These are phyloP conservation scores for Komagataella ulmi DNA, from an alignment of 805 yeast genomes.

Conservation along the genomic window DNA sequence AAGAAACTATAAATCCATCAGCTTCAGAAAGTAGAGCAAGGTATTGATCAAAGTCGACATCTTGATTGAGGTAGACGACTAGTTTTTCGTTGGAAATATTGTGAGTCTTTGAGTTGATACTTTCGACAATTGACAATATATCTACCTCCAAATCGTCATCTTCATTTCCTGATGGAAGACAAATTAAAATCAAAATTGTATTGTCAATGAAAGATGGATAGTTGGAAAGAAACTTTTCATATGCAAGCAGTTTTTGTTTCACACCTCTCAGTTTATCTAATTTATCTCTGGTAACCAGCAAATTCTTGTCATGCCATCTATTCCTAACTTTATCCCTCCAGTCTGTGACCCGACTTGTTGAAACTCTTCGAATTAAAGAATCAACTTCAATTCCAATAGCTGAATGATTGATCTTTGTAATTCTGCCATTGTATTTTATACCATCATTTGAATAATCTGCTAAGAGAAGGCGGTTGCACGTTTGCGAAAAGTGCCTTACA, in stretches of 20 bases:
- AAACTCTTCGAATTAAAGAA: slow-evolving; percentile 31
- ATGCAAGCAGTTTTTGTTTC: slow-evolving; percentile 76
- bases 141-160: slow-evolving; percentile 62
- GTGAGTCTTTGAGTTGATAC: slow-evolving; percentile 69
- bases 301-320: slow-evolving; percentile 59
- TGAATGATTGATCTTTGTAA: slow-evolving; percentile 39
- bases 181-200: slow-evolving; percentile 74
- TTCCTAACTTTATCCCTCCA: slow-evolving; percentile 66
- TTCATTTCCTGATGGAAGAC: slow-evolving; percentile 37
- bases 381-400: slow-evolving; percentile 76
- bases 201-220: slow-evolving; percentile 60
- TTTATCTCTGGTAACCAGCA: slow-evolving; percentile 83
- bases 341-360: slow-evolving; percentile 31
- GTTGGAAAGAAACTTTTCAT: slow-evolving; percentile 58
- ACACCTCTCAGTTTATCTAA: slow-evolving; percentile 81
- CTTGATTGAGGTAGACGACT: slow-evolving; percentile 79
- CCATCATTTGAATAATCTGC: slow-evolving; percentile 66
- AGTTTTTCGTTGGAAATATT: slow-evolving; percentile 71
- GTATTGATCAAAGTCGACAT: slow-evolving; percentile 80
- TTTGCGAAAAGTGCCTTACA: slow-evolving; percentile 86
- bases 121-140: slow-evolving; percentile 61
- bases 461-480: slow-evolving; percentile 70
- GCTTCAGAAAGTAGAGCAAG: slow-evolving; percentile 79
- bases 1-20: slow-evolving; percentile 74
- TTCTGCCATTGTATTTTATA: slow-evolving; percentile 44